These are phyloP conservation scores for Crassisporium funariophilum DNA, from an alignment of 768 basidiomycete species.

Conservation along the genomic window DNA sequence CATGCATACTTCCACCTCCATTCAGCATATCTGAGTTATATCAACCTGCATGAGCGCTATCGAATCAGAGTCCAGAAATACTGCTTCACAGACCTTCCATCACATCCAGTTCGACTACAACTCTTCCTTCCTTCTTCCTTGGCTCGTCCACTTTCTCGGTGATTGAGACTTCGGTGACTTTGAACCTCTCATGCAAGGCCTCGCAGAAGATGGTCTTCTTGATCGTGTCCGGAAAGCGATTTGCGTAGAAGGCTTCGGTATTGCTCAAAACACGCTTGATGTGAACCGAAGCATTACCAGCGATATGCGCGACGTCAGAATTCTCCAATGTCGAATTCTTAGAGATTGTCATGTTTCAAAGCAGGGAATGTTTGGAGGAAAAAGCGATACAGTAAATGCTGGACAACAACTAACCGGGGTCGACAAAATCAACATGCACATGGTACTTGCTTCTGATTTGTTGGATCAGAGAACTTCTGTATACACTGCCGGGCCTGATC, in stretches of 20 bases:
- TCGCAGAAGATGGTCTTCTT: slow-evolving; percentile 20
- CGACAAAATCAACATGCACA: no score
- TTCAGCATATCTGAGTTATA: slow-evolving; percentile 55
- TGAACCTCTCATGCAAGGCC: slow-evolving; percentile 23
- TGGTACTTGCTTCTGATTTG: no score
- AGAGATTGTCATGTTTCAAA: no score
- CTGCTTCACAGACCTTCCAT: slow-evolving; percentile 42
- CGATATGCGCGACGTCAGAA: slow-evolving; percentile 8
- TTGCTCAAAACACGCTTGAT: slow-evolving; percentile 21
- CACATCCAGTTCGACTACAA: slow-evolving; percentile 41
- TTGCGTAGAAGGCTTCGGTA: slow-evolving; percentile 10
- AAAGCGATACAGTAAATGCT: no score
- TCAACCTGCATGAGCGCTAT: background rate
- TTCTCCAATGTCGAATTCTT: no score
- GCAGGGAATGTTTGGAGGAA: no score
- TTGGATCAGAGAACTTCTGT: no score
- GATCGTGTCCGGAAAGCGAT: background rate
- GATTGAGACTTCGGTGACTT: slow-evolving; percentile 45
- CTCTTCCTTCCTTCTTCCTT: slow-evolving; percentile 42
- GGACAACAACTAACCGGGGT: no score
- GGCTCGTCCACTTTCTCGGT: slow-evolving; percentile 46
- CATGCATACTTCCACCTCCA: slow-evolving; percentile 47
- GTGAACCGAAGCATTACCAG: slow-evolving; percentile 22
- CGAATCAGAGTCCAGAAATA: background rate
- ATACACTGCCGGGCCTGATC: no score